Base-by-base conservation (phyloP, 2,329 filamentous ascomycete genomes). In the Pseudogymnoascus destructans region DNA sequence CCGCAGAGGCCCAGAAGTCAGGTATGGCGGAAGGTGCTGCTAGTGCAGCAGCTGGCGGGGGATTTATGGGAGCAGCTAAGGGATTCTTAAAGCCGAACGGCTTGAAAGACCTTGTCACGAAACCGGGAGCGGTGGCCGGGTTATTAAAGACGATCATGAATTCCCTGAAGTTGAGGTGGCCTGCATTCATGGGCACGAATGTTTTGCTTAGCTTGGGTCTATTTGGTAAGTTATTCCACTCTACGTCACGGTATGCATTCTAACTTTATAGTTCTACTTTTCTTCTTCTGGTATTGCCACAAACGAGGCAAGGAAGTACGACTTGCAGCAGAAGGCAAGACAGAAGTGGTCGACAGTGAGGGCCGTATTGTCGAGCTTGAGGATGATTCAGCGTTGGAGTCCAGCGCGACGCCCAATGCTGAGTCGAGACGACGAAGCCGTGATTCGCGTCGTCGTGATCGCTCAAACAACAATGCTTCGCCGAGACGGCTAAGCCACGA, bases 201-300 rank as follows among this genome's bases (percentile, higher is more conserved):
- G 84, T 95, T 15, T 77, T 97, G 13, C 89, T 95, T 83, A 93
- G 88, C 62, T 75, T 97, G 63, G 90, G 89, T 0, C 74, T 97
- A 1, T 95, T 95, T 67, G 77, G 89, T 92, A 78, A 77, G 86
- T 77, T 19, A 21, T 3, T 13, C 13, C n/a, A 13, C 25, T 15
- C 15, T 2, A 10, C 8, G 17, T 5, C 1, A 35, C 56, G 11
- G 57, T 11, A n/a, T 55, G 17, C 19, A 25, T 17, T 46, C 42
- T 52, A 55, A 57, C 55, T 63, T 59, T 59, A 35, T 42, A 61
- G 88, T 97, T 58, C 78, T 97, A 13, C 79, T 98, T 59, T 93
- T 95, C 69, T 89, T 95, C 46, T 84, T 97, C 66, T 98, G 92
- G 91, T 98, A 97, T 73, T 97, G 91, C 73, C 86, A 97, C 73